A percentile compares a stretch with the other conserved stretches of the same genome.
These are phyloP conservation scores for Diaporthe humulicola DNA, from an alignment of 2,329 filamentous ascomycete species.

Conservation along the genomic window DNA sequence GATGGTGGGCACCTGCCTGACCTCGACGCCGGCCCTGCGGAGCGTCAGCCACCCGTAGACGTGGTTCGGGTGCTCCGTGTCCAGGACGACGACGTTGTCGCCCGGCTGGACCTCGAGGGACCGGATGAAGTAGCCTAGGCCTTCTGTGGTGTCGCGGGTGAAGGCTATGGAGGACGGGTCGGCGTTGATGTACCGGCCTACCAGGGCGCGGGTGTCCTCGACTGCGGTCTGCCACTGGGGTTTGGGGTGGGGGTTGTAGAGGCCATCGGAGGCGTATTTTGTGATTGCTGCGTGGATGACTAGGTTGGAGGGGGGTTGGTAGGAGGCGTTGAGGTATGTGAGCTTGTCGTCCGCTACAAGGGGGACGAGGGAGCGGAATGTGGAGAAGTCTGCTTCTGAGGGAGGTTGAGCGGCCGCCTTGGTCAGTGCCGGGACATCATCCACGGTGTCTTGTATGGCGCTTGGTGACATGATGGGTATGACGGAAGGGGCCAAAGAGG, in stretches of 20 bases:
- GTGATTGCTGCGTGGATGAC: slow-evolving; percentile 48
- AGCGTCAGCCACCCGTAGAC: slow-evolving; percentile 49
- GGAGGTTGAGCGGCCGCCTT: neutral
- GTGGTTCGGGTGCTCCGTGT: slow-evolving; percentile 51
- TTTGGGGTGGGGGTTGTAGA: slow-evolving; percentile 45
- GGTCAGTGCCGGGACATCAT: neutral
- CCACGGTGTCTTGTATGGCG: neutral
- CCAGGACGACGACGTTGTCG: slow-evolving; percentile 50
- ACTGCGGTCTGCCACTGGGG: slow-evolving; percentile 42
- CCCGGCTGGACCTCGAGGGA: slow-evolving; percentile 44
- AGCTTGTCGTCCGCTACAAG: slow-evolving; percentile 38
- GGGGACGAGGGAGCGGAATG: slow-evolving; percentile 44
- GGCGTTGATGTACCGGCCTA: slow-evolving; percentile 49
- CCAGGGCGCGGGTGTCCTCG: slow-evolving; percentile 42
- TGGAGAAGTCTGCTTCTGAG: slow-evolving; percentile 39
- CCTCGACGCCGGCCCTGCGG: slow-evolving; percentile 45
- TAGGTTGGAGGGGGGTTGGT: slow-evolving; percentile 49
- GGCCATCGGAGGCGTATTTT: slow-evolving; percentile 45
- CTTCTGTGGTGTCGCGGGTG: slow-evolving; percentile 52
- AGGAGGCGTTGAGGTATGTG: slow-evolving; percentile 49
- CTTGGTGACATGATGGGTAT: neutral
- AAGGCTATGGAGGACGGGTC: slow-evolving; percentile 45
- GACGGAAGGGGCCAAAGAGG: too few relatives aligned
- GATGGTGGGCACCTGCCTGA: slow-evolving; percentile 45
- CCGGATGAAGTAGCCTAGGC: slow-evolving; percentile 46